These are phyloP conservation scores for Botryococcus braunii DNA, from an alignment of 163 green algal genomes.

Conservation along the genomic window DNA sequence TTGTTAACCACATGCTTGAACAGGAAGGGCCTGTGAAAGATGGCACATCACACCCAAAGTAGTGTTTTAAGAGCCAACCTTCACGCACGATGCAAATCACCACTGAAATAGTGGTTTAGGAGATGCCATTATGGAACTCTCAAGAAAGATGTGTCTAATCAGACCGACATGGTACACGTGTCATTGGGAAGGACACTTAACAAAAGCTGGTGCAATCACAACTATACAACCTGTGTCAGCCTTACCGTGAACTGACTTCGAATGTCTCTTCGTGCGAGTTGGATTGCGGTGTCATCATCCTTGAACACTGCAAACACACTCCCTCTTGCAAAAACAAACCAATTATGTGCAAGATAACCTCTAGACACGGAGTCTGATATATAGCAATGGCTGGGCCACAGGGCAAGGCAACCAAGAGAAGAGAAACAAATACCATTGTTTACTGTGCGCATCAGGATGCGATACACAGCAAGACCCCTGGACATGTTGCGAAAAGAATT, in stretches of 20 bases:
- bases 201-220: not conserved
- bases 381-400: too few species aligned
- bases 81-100: too few species aligned
- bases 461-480: slow-evolving; percentile 6
- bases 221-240: not conserved
- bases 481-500: not conserved
- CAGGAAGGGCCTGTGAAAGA: too few species aligned
- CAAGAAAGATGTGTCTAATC: not conserved
- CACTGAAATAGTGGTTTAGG: not conserved
- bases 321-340: not conserved
- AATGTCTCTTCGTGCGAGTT: slow-evolving; percentile 20
- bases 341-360: too few species aligned
- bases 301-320: slow-evolving; percentile 27
- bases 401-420: not conserved
- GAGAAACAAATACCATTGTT: not conserved
- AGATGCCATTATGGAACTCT: not conserved
- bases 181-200: too few species aligned
- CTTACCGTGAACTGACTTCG: slow-evolving; percentile 29
- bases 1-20: too few species aligned
- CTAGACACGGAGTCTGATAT: too few species aligned
- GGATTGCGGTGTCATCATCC: slow-evolving; percentile 26
- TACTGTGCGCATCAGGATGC: slow-evolving; percentile 6
- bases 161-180: not conserved
- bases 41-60: too few species aligned
- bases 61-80: too few species aligned